A percentile compares a stretch with the other conserved stretches of the same genome.
phyloP scores from a whole-genome alignment of 2,329 filamentous ascomycete genomes.

The Keithomyces neogunnii region DNA sequence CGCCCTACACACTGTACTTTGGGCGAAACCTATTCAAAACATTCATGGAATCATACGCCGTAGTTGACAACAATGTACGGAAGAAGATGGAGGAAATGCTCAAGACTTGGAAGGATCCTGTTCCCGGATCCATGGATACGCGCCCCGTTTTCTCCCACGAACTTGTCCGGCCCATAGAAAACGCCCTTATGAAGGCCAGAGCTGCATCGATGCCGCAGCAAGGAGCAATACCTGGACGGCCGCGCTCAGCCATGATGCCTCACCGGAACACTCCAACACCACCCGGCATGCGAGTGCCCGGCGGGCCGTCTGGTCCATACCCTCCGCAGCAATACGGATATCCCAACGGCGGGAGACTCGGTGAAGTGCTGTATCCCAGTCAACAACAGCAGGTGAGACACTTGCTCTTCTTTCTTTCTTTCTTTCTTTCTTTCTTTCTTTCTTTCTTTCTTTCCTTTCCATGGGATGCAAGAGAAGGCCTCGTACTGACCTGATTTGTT shows the following conservation, averaged over 20 bases:
- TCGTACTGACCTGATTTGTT: neutral
- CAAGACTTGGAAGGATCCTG: slow-evolving; percentile 95
- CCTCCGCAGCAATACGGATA: slow-evolving; percentile 19
- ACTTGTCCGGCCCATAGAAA: slow-evolving; percentile 84
- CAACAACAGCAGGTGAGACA: slow-evolving; percentile 21
- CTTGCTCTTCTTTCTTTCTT: neutral
- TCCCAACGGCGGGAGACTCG: slow-evolving; percentile 21
- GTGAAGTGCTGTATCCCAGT: slow-evolving; percentile 13
- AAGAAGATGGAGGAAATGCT: slow-evolving; percentile 96
- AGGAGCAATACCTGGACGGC: slow-evolving; percentile 35
- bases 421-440: neutral
- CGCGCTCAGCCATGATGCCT: slow-evolving; percentile 42
- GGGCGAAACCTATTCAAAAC: slow-evolving; percentile 85
- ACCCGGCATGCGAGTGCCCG: slow-evolving; percentile 36
- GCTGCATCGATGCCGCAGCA: slow-evolving; percentile 50
- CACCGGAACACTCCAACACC: slow-evolving; percentile 71
- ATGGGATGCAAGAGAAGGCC: neutral
- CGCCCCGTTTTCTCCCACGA: slow-evolving; percentile 85
- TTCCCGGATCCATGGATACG: slow-evolving; percentile 87
- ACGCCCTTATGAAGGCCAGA: slow-evolving; percentile 77
- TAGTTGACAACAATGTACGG: slow-evolving; percentile 74
- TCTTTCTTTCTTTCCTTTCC: neutral
- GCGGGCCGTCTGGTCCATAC: slow-evolving; percentile 15
- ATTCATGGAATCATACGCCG: slow-evolving; percentile 92
- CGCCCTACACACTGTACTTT: slow-evolving; percentile 92